Conservation (phyloP, 805 yeast genomes). For the Blastobotrys mokoenaii region DNA sequence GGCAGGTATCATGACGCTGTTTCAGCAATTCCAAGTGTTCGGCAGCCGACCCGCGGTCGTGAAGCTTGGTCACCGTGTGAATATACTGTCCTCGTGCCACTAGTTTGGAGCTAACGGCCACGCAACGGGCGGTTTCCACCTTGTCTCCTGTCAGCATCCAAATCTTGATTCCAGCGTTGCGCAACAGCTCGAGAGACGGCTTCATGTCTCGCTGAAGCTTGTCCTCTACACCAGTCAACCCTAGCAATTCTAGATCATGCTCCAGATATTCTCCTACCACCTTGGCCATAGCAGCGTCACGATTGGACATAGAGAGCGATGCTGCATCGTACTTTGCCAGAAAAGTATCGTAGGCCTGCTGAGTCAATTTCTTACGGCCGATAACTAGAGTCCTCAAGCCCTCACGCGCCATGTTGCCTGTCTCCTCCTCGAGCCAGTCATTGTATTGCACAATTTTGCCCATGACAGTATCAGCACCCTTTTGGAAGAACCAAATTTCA, state of each 20-base stretch:
- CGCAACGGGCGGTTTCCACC: conserved; percentile 97
- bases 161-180: conserved; percentile 94
- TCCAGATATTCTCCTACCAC: conserved; percentile 68
- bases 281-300: conserved; percentile 67
- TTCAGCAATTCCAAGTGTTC: conserved; percentile 66
- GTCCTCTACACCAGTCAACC: conserved; percentile 96
- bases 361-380: conserved; percentile 67
- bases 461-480: conserved; percentile 98
- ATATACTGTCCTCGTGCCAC: conserved; percentile 92
- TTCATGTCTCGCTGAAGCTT: conserved; percentile 87
- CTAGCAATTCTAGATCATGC: conserved; percentile 73
- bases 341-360: conserved; percentile 52
- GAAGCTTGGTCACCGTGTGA: conserved; percentile 68
- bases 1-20: conserved; percentile 57
- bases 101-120: conserved; percentile 88
- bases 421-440: conserved; percentile 98
- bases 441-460: conserved; percentile 66
- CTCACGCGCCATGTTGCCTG: conserved; percentile 96
- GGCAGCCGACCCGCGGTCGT: conserved; percentile 56
- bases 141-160: conserved; percentile 99
- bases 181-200: conserved; percentile 78
- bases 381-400: conserved; percentile 92
- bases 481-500: conserved; percentile 77
- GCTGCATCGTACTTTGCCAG: conserved; percentile 60
- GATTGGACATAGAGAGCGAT: conserved; percentile 63